phyloP scores from a whole-genome alignment of 1,284 basidiomycete genomes.

The Boletus mariae region DNA sequence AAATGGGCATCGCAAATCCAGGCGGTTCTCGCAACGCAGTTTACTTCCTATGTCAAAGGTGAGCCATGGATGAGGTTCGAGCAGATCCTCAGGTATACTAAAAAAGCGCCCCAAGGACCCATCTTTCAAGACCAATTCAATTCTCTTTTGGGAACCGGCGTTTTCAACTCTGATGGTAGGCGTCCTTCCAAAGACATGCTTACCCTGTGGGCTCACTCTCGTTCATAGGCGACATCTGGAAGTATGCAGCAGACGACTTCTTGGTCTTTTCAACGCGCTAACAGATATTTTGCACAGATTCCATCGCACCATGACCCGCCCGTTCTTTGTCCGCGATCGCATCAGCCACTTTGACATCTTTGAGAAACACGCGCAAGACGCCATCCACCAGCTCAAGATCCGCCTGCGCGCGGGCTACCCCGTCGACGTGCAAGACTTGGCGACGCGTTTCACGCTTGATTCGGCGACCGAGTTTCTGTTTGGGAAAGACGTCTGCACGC shows the following conservation, averaged over 20 bases:
- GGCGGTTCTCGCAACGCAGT: slow-evolving; percentile 38
- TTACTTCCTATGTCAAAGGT: slow-evolving; percentile 45
- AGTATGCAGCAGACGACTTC: slow-evolving; percentile 28
- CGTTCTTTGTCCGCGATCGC: slow-evolving; percentile 50
- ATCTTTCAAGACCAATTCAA: slow-evolving; percentile 28
- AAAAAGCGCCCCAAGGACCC: slow-evolving; percentile 15
- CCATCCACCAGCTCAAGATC: slow-evolving; percentile 37
- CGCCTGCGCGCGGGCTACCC: slow-evolving; percentile 40
- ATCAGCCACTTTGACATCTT: slow-evolving; percentile 53
- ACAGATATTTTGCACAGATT: slow-evolving; percentile 34
- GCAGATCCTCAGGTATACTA: background rate
- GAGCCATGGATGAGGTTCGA: background rate
- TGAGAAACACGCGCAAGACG: slow-evolving; percentile 41
- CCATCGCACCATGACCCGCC: slow-evolving; percentile 52
- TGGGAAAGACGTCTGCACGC: slow-evolving; percentile 37
- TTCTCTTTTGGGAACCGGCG: slow-evolving; percentile 48
- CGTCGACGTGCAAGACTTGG: slow-evolving; percentile 48
- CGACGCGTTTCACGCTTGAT: slow-evolving; percentile 46
- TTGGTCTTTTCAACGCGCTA: background rate
- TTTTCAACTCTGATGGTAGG: slow-evolving; percentile 60
- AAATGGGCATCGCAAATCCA: slow-evolving; percentile 12
- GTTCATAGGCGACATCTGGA: slow-evolving; percentile 45
- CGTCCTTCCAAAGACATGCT: background rate
- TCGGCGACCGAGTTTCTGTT: slow-evolving; percentile 51
- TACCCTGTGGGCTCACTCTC: background rate